phyloP scores from a whole-genome alignment of 352 stramenopile species.

The Globisporangium radiosum region DNA sequence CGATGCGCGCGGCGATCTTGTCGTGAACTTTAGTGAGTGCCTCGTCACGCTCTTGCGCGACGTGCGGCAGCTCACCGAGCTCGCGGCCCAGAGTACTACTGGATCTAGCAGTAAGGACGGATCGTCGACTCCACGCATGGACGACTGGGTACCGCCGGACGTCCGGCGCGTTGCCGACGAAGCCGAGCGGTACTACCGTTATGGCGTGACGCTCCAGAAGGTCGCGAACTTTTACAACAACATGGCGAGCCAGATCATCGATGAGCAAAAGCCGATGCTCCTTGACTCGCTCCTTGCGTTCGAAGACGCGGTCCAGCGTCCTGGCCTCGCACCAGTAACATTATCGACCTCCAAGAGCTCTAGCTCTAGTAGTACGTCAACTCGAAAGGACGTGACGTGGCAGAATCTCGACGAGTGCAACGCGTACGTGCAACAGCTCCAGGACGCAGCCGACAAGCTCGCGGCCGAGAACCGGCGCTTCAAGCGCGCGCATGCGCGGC shows the following conservation, averaged over 20 bases:
- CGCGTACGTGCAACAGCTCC: constrained; percentile 90
- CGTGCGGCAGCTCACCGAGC: constrained; percentile 88
- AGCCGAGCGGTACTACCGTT: constrained; percentile 92
- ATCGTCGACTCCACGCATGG: constrained; percentile 4
- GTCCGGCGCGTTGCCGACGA: constrained; percentile 76
- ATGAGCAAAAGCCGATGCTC: constrained; percentile 92
- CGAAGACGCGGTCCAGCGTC: constrained; percentile 75
- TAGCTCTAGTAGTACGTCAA: too few relatives aligned
- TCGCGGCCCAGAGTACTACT: constrained; percentile 35
- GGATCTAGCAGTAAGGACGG: constrained; percentile 7
- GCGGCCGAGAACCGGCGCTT: constrained; percentile 88
- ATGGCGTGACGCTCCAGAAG: constrained; percentile 94
- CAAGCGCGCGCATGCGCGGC: constrained; percentile 80
- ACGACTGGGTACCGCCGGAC: constrained; percentile 59
- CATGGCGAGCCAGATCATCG: constrained; percentile 92
- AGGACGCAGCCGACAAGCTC: constrained; percentile 85
- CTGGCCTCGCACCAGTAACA: constrained; percentile 25
- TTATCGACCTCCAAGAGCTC: constrained; percentile 7
- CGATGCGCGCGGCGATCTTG: constrained; percentile 78
- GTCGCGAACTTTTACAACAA: constrained; percentile 97
- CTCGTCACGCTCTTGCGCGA: constrained; percentile 91
- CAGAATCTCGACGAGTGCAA: constrained; percentile 88
- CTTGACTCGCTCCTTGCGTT: constrained; percentile 90
- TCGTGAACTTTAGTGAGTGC: constrained; percentile 92
- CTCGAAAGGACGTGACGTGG: constrained; percentile 78